Conservation (phyloP, 768 basidiomycete genomes). For the Amanita inopinata region DNA sequence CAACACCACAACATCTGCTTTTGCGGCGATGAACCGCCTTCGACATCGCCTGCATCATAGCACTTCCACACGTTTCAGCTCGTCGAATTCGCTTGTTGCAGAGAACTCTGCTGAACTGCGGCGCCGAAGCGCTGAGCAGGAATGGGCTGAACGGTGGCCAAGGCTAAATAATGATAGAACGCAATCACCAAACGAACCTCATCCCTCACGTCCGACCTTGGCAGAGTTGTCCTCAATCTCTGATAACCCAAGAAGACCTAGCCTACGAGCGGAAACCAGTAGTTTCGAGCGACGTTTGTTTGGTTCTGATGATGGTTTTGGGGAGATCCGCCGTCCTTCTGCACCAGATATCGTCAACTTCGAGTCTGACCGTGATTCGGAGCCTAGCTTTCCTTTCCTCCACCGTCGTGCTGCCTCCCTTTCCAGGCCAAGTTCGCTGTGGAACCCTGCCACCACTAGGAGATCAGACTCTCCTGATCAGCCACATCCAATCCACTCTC, state of each 20-base stretch:
- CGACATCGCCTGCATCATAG: conserved; percentile 1
- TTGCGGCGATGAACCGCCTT: conserved; percentile 2
- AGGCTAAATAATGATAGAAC: conserved; percentile 1
- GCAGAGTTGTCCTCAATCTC: background rate
- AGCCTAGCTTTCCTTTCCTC: background rate
- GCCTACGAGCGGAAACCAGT: background rate
- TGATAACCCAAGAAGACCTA: background rate
- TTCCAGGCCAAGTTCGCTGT: background rate
- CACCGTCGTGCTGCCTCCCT: background rate
- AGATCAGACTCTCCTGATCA: conserved; percentile 2
- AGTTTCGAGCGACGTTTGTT: conserved; percentile 2
- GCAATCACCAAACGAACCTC: background rate
- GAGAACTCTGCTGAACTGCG: conserved; percentile 7
- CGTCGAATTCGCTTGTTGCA: conserved; percentile 7
- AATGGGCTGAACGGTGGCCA: conserved; percentile 4
- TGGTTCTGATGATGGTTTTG: background rate
- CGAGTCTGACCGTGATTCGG: background rate
- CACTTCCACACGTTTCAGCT: conserved; percentile 3
- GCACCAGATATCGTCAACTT: conserved; percentile 2
- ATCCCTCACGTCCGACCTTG: background rate
- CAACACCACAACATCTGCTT: conserved; percentile 3
- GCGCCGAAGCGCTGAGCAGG: background rate
- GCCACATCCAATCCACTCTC: background rate
- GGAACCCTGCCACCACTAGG: background rate
- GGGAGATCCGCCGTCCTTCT: conserved; percentile 1